Evolutionary conservation across 2,329 filamentous ascomycete genomes (phyloP).

Genomic region (Arthrobotrys pseudoclavata): DNA sequence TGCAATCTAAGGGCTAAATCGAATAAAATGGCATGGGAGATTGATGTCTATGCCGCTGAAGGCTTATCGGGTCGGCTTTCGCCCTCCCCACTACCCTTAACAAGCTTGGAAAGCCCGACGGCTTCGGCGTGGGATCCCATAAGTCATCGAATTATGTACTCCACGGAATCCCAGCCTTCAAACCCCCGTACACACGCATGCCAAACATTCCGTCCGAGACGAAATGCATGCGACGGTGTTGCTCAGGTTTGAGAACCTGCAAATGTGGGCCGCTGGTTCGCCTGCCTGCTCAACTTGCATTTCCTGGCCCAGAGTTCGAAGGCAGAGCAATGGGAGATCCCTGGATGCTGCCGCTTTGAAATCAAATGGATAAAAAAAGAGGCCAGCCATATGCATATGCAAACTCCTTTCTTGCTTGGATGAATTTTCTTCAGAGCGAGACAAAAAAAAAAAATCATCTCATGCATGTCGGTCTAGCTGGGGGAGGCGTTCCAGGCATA

Average conservation of each 20-base stretch:
- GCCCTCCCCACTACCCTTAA: conserved; percentile 30
- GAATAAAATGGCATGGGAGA: conserved; percentile 10
- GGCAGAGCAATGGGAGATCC: conserved; percentile 36
- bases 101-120: conserved; percentile 48
- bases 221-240: conserved; percentile 51
- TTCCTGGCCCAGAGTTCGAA: conserved; percentile 34
- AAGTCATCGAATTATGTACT: conserved; percentile 59
- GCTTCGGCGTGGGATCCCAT: conserved; percentile 57
- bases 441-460: conserved; percentile 20
- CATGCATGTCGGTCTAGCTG: conserved; percentile 40
- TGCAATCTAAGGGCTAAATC: conserved; percentile 31
- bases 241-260: conserved; percentile 58
- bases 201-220: conserved; percentile 56
- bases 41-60: conserved; percentile 25
- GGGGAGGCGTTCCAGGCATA: conserved; percentile 42
- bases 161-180: conserved; percentile 47
- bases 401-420: conserved; percentile 39
- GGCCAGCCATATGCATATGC: conserved; percentile 51
- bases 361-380: conserved; percentile 36
- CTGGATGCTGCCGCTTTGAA: conserved; percentile 51
- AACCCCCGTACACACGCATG: conserved; percentile 40
- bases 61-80: conserved; percentile 55
- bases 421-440: conserved; percentile 29
- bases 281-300: conserved; percentile 50
- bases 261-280: conserved; percentile 52